Evolutionary conservation across 352 stramenopile species (phyloP).

Genomic region (Pythium folliculosum): DNA sequence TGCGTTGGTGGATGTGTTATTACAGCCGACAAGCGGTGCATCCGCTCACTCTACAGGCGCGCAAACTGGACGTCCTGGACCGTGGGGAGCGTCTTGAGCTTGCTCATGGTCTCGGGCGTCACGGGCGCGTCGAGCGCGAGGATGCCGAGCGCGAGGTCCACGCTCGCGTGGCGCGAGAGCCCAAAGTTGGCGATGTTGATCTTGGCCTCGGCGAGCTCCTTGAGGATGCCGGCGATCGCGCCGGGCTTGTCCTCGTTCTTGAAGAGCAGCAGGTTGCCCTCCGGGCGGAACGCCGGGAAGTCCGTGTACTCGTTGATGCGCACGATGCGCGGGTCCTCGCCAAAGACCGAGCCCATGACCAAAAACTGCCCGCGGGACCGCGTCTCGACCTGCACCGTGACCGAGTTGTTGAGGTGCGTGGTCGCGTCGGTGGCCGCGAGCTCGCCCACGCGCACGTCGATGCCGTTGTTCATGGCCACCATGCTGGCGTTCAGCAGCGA

Average conservation of each 20-base stretch:
- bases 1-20: too few species aligned
- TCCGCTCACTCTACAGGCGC: conserved; percentile 54
- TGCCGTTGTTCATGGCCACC: conserved; percentile 71
- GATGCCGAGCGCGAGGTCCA: conserved; percentile 69
- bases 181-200: conserved; percentile 89
- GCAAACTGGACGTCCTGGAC: conserved; percentile 74
- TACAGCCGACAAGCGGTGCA: too few species aligned
- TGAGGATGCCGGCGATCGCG: conserved; percentile 74
- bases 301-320: conserved; percentile 83
- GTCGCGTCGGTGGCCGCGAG: conserved; percentile 45
- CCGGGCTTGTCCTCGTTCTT: conserved; percentile 83
- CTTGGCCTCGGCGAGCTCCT: conserved; percentile 61
- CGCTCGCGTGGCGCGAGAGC: conserved; percentile 64
- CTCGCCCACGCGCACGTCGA: conserved; percentile 76
- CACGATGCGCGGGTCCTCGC: conserved; percentile 77
- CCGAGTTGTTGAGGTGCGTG: conserved; percentile 71
- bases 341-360: conserved; percentile 82
- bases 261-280: conserved; percentile 81
- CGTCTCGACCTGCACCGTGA: conserved; percentile 74
- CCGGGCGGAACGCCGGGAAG: conserved; percentile 78
- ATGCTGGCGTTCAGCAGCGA: conserved; percentile 71
- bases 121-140: conserved; percentile 66
- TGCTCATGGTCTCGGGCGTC: conserved; percentile 54
- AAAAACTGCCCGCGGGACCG: conserved; percentile 54
- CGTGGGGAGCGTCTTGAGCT: conserved; percentile 59